These are phyloP conservation scores for Aureobasidium sp. DNA, from an alignment of 2,329 filamentous ascomycete species.

Conservation along the genomic window DNA sequence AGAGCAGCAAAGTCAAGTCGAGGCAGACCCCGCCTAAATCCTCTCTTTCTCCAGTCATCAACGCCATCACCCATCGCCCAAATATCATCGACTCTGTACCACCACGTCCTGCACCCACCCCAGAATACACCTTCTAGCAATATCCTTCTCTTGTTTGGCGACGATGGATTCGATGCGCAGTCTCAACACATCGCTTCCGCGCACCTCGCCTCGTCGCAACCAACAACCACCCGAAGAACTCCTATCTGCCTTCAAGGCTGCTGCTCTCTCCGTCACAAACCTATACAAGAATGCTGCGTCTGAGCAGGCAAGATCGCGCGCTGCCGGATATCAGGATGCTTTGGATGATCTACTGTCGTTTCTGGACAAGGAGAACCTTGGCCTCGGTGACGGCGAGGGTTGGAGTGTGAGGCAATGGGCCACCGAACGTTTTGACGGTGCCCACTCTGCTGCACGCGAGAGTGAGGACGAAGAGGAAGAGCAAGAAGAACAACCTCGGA, in stretches of 20 bases:
- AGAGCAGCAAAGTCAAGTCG: constrained; percentile 7
- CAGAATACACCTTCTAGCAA: neutral
- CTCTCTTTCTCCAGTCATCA: constrained; percentile 13
- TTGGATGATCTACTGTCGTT: constrained; percentile 90
- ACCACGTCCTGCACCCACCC: neutral
- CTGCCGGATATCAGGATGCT: constrained; percentile 93
- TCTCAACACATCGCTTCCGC: constrained; percentile 68
- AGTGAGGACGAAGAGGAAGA: constrained; percentile 74
- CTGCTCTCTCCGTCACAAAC: constrained; percentile 94
- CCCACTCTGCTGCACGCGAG: constrained; percentile 53
- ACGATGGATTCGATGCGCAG: constrained; percentile 71
- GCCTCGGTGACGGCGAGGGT: constrained; percentile 81
- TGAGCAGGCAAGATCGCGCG: constrained; percentile 77
- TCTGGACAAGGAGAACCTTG: constrained; percentile 83
- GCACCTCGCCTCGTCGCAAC: constrained; percentile 45
- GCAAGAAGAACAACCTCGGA: constrained; percentile 61
- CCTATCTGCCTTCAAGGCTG: constrained; percentile 90
- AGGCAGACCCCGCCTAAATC: constrained; percentile 19
- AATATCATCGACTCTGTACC: neutral
- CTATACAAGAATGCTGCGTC: constrained; percentile 93
- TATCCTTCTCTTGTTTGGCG: constrained; percentile 21
- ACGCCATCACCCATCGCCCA: neutral
- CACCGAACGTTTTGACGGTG: constrained; percentile 73
- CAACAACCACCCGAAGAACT: constrained; percentile 55
- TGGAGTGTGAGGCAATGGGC: constrained; percentile 72